Percentiles rank a stretch among this genome's conserved stretches.
phyloP scores from a whole-genome alignment of 1,284 basidiomycete species.

The Trichosporon inkin region DNA sequence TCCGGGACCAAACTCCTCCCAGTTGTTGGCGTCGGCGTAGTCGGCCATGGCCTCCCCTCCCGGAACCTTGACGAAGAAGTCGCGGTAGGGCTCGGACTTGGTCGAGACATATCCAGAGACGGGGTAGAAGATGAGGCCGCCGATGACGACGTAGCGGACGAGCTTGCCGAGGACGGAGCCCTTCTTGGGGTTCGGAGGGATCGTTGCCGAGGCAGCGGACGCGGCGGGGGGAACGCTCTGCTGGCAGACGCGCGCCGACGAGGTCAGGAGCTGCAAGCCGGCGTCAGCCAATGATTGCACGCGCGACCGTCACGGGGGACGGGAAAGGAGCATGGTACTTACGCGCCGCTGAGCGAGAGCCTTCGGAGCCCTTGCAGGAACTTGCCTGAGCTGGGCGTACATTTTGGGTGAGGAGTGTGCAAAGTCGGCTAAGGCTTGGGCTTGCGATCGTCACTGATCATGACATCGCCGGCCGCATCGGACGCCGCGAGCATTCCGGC shows the following conservation, averaged over 20 bases:
- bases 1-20: conserved; percentile 58
- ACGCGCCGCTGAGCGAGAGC: conserved; percentile 36
- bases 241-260: conserved; percentile 27
- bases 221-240: conserved; percentile 26
- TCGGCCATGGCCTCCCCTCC: conserved; percentile 69
- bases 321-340: conserved; percentile 16
- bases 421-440: conserved; percentile 1
- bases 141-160: conserved; percentile 49
- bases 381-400: conserved; percentile 36
- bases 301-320: not conserved
- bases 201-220: conserved; percentile 20
- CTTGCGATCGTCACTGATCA: conserved; percentile 7
- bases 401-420: conserved; percentile 21
- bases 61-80: conserved; percentile 56
- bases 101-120: conserved; percentile 50
- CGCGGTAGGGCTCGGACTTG: conserved; percentile 51
- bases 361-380: conserved; percentile 29
- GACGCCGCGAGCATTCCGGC: not conserved
- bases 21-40: conserved; percentile 70
- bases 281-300: not conserved
- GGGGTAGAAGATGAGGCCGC: conserved; percentile 51
- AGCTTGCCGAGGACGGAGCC: conserved; percentile 41
- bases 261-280: conserved; percentile 28
- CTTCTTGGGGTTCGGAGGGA: conserved; percentile 23
- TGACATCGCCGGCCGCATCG: conserved; percentile 7